Evolutionary conservation across 352 stramenopile species (phyloP), one percentile per base, ranked within the genome.

Genomic region (Phytopythium delawarense): DNA sequence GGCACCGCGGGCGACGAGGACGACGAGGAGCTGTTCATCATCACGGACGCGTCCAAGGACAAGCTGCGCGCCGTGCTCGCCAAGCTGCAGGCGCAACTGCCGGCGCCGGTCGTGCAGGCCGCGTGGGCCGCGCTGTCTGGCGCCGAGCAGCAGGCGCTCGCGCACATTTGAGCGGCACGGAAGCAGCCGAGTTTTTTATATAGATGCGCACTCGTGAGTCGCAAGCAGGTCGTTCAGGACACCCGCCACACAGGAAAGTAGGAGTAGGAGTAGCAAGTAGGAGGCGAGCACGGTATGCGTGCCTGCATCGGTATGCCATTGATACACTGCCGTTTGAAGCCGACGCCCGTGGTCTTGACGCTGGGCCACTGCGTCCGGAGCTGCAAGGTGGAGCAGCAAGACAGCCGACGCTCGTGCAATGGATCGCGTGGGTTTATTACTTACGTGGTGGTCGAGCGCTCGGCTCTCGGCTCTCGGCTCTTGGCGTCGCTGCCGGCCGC

Each of bases 131-230:
- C 78, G 55, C 79, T 95, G 56, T 87, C 79, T 39, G 71, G 70
- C 55, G 75, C 91, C 30, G 80, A 91, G 60, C 84, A 95, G 66
- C 69, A 89, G 46, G 81, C 75, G 45, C 77, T 95, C 28, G 76
- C 79, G 54, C 71, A 84, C 63, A 69, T 93, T 44, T 87, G 76
- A 76, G 56, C 15, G 30, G 30, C 16, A 15, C 16, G 35, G 20
- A 20, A 16, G 20, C 4, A n/a, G 20, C 7, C 7, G 13, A 12
- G 45, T 18, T 15, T 51, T 28, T 50, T 61, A 52, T 61, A 50
- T 61, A 61, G 55, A 52, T 51, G 23, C 20, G 11, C 34, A 53
- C 42, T 42, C 18, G 21, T 40, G n/a, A 51, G 57, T 48, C 28
- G 63, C 44, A 20, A 51, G 45, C 30, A 51, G 45, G 45, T 28